Conservation (phyloP, 495 filamentous ascomycete species). For the Aspergillus egyptiacus region DNA sequence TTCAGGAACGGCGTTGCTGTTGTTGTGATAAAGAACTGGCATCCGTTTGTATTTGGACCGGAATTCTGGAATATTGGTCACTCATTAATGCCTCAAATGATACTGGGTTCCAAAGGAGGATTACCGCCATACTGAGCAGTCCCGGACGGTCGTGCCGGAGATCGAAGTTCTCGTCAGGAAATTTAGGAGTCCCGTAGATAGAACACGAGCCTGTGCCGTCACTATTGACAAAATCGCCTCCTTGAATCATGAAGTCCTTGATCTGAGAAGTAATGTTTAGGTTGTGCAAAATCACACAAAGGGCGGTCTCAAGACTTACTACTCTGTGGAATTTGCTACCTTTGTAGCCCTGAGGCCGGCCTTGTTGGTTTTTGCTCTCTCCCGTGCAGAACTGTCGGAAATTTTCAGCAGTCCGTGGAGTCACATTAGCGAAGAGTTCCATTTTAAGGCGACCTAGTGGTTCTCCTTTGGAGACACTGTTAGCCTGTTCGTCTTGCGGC, state of each 20-base stretch:
- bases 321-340: slow-evolving; percentile 91
- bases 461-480: slow-evolving; percentile 54
- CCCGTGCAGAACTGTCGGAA: slow-evolving; percentile 97
- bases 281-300: neutral
- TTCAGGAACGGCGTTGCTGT: slow-evolving; percentile 83
- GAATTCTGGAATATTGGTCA: slow-evolving; percentile 56
- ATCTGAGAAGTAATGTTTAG: slow-evolving; percentile 51
- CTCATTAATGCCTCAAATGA: neutral
- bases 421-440: slow-evolving; percentile 80
- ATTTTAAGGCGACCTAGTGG: slow-evolving; percentile 89
- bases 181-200: slow-evolving; percentile 80
- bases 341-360: slow-evolving; percentile 89
- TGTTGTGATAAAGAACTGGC: slow-evolving; percentile 95
- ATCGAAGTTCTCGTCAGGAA: slow-evolving; percentile 85
- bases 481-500: neutral
- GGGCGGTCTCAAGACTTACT: slow-evolving; percentile 48
- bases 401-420: slow-evolving; percentile 89
- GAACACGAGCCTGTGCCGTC: slow-evolving; percentile 84
- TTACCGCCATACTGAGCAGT: slow-evolving; percentile 87
- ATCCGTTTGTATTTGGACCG: slow-evolving; percentile 89
- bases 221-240: slow-evolving; percentile 92
- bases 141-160: slow-evolving; percentile 73
- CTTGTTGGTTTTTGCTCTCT: slow-evolving; percentile 73
- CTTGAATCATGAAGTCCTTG: slow-evolving; percentile 95
- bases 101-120: slow-evolving; percentile 22